Evolutionary conservation across 805 yeast genomes (phyloP).

Genomic region (Tetrapisispora arboricola): DNA sequence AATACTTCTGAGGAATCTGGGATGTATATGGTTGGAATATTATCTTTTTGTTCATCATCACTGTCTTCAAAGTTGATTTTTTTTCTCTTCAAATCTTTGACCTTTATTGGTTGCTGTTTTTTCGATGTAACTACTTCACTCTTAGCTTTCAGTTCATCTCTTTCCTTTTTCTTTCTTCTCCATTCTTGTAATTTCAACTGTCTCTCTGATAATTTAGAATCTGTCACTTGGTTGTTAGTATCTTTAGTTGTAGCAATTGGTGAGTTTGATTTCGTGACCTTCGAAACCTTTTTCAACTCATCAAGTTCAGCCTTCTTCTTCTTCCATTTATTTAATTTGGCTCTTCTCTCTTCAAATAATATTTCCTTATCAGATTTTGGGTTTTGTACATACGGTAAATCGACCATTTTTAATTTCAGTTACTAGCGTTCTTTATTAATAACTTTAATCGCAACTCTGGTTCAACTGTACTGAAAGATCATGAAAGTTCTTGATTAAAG

Average conservation of each 20-base stretch:
- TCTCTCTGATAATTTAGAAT: conserved; percentile 19
- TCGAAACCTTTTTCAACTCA: not conserved
- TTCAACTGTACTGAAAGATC: no score
- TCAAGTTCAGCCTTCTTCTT: conserved; percentile 36
- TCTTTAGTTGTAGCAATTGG: not conserved
- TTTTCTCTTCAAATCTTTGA: conserved; percentile 2
- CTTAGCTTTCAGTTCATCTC: conserved; percentile 9
- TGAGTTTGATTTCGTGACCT: not conserved
- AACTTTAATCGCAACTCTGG: no score
- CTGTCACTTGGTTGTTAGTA: conserved; percentile 3
- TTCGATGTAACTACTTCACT: not conserved
- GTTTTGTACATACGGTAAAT: not conserved
- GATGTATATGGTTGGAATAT: not conserved
- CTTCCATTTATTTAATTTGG: conserved; percentile 52
- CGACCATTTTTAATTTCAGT: not conserved
- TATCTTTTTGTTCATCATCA: conserved; percentile 13
- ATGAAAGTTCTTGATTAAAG: no score
- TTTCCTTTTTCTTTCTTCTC: conserved; percentile 34
- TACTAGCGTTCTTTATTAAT: no score
- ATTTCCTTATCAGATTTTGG: conserved; percentile 25
- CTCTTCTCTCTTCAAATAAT: conserved; percentile 35
- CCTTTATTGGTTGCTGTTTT: conserved; percentile 1
- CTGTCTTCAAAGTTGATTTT: conserved; percentile 10
- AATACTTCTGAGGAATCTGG: not conserved
- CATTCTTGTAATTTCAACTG: conserved; percentile 40